phyloP scores from a whole-genome alignment of 306 rosid species.

The Alnus glutinosa region DNA sequence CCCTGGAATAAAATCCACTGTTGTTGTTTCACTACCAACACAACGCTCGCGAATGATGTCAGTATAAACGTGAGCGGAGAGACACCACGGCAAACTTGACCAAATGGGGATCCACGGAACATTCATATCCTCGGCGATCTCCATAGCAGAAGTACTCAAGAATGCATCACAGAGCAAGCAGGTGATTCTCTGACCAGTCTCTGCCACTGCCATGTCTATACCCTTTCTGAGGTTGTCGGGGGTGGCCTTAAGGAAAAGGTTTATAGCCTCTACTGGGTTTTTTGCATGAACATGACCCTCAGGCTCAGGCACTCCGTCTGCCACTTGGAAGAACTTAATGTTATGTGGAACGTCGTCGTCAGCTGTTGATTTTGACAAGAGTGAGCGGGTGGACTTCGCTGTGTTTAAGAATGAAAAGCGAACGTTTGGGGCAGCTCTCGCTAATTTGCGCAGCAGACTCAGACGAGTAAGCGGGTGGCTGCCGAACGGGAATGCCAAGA shows the following conservation, averaged over 20 bases:
- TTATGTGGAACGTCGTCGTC: neutral
- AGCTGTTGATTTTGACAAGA: neutral
- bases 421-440: conserved; percentile 29
- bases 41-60: conserved; percentile 22
- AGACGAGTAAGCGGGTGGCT: conserved; percentile 26
- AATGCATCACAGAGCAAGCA: conserved; percentile 46
- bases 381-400: conserved; percentile 7
- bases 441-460: conserved; percentile 31
- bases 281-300: conserved; percentile 12
- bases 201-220: conserved; percentile 22
- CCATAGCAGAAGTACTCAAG: conserved; percentile 10
- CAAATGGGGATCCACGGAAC: conserved; percentile 60
- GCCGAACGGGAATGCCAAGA: conserved; percentile 38
- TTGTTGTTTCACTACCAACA: neutral
- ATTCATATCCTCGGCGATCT: conserved; percentile 26
- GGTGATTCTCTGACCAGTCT: conserved; percentile 18
- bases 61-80: conserved; percentile 39
- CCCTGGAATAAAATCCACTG: conserved; percentile 48
- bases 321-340: conserved; percentile 25
- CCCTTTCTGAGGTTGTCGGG: conserved; percentile 32
- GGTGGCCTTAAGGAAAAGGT: conserved; percentile 33
- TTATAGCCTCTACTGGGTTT: conserved; percentile 15
- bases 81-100: conserved; percentile 26
- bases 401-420: conserved; percentile 40
- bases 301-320: conserved; percentile 35